Evolutionary conservation across 345 rosid genomes (phyloP), one percentile per base, ranked within the genome.

Genomic region (Cardamine chenopodiifolia): DNA sequence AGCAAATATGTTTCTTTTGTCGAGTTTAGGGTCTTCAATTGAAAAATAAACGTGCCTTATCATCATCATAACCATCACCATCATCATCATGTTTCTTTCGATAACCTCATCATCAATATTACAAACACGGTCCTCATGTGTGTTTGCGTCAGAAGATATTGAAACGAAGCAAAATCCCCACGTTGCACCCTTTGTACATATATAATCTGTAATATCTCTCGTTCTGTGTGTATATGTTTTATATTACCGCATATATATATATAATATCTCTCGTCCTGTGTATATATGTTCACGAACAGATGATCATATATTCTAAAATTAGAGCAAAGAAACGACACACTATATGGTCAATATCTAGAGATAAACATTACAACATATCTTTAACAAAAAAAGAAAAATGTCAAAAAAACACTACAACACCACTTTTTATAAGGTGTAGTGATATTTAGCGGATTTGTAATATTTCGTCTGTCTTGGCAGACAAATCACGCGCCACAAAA

Each of bases 121-220:
- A 15, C 12, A 10, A 55, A 61, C 49, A 68, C 13, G 50, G 54
- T 68, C 57, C 57, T 68, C 55, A 68, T 68, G 48, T 68, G 48
- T 59, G 8, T 68, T 39, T 68, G 79, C 28, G 57, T 17, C 57
- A 22, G 31, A 74, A 48, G 66, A 66, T 74, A 67, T 75, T 62
- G 79, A 50, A 10, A 68, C n/a, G 35, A 75, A 60, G 47, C 22
- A 32, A 50, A 66, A 18, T 65, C 29, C 47, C 20, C 40, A 32
- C 49, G 64, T n/a, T 2, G 22, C 71, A 22, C 42, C 54, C 35
- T 62, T 62, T 49, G 75, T 4, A 3, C 3, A 37, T 7, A 5
- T 44, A 9, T 8, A 32, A 11, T 17, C 40, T 44, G 4, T 10
- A 11, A 63, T 26, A 47, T 64, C 56, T 64, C 69, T 64, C 56